Evolutionary conservation across 2,329 filamentous ascomycete genomes (phyloP), one percentile per base, ranked within the genome.

Genomic region (Sclerotinia nivalis): DNA sequence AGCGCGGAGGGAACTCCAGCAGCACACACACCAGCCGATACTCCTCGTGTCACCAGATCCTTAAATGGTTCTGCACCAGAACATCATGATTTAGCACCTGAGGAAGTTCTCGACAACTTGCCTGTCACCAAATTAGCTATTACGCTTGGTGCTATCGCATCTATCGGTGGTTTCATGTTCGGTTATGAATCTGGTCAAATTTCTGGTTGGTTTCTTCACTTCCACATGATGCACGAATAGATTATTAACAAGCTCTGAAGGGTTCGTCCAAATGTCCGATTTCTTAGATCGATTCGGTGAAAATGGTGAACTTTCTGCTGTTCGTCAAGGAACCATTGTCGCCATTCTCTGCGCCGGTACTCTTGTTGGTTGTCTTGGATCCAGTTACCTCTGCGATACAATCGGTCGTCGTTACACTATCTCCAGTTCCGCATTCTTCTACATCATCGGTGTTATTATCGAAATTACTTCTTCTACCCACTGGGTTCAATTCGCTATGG

Each of bases 401-500:
- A 82, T 91, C 60, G 89, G 89, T 34, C 87, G 89, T 20, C 85
- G 86, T 45, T 80, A 86, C 50, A 86, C 87, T 25, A 91, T 91
- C 73, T 86, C 87, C n/a, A 79, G 83, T 65, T 86, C 87, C 72
- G 86, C 87, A 71, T 69, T 69, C 58, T 86, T 89, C 78, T 88
- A 89, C 75, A 87, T 85, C 72, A 79, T 90, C 43, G 89, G 89
- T 67, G 89, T 88, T 59, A 80, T 89, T 60, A 85, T 91, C 60
- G 77, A 94, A 82, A 88, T 89, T 68, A 84, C 87, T 0, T 88
- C 88, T 0, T 74, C 80, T 1, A 76, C 73, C 3, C 79, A 79
- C 56, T 91, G 89, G 89, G 86, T 85, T 70, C 89, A 91, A 74
- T 85, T 91, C 70, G 88, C 88, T 40, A 78, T 89, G 25, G 89